phyloP scores from a whole-genome alignment of 202 grass and related monocot species.

The Eragrostis tef region DNA sequence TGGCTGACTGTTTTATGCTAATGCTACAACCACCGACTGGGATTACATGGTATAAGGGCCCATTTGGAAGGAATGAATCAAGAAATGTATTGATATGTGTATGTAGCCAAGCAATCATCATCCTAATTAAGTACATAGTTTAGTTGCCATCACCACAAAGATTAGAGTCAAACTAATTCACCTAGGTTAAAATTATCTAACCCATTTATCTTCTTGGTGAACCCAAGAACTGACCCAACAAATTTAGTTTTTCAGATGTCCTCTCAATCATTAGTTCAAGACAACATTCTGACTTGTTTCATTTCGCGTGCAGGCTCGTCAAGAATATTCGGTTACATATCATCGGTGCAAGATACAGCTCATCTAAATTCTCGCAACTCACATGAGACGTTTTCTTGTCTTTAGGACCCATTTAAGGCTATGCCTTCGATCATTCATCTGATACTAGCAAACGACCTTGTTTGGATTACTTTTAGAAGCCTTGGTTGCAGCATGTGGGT shows the following conservation, averaged over 20 bases:
- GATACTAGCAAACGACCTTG: background rate
- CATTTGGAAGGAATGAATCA: background rate
- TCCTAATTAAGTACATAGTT: background rate
- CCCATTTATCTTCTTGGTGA: no score
- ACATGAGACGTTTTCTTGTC: background rate
- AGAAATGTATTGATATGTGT: background rate
- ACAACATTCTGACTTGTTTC: no score
- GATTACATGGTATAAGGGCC: background rate
- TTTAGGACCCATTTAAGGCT: background rate
- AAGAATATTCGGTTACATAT: background rate
- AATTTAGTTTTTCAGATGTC: background rate
- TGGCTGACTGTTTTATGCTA: background rate
- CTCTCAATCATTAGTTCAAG: background rate
- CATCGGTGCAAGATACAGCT: background rate
- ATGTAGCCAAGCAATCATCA: background rate
- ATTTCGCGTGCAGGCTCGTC: background rate
- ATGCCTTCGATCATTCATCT: background rate
- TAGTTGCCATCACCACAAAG: background rate
- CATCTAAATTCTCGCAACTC: background rate
- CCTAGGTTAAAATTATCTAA: no score
- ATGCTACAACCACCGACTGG: background rate
- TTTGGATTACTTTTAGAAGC: background rate
- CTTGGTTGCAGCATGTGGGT: background rate
- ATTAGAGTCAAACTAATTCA: background rate
- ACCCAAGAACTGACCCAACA: no score